phyloP scores from a whole-genome alignment of 2,329 filamentous ascomycete genomes.

The Neonectria coccinea region DNA sequence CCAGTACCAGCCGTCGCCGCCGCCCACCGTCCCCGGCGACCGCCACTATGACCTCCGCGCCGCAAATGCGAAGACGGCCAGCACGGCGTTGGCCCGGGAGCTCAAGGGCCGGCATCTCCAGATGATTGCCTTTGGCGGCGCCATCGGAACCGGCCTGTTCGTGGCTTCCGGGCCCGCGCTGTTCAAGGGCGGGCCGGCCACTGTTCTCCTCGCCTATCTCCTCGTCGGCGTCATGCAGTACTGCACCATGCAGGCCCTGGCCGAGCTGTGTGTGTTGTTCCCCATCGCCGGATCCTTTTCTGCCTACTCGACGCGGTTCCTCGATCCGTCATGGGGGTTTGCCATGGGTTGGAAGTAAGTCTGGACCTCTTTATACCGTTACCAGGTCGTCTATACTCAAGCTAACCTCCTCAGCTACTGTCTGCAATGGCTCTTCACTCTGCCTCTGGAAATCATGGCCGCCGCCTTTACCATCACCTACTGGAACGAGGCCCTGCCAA shows the following conservation, averaged over 20 bases:
- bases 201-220: slow-evolving; percentile 78
- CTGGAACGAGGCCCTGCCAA: slow-evolving; percentile 75
- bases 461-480: slow-evolving; percentile 86
- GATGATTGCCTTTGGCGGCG: slow-evolving; percentile 97
- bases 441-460: slow-evolving; percentile 88
- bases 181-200: slow-evolving; percentile 80
- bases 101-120: slow-evolving; percentile 89
- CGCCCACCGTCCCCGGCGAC: slow-evolving; percentile 43
- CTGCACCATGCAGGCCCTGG: slow-evolving; percentile 90
- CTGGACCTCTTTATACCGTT: slow-evolving; percentile 46
- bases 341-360: slow-evolving; percentile 91
- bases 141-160: slow-evolving; percentile 89
- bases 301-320: slow-evolving; percentile 91
- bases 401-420: slow-evolving; percentile 71
- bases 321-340: slow-evolving; percentile 95
- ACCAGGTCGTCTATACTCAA: background rate
- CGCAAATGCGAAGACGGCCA: slow-evolving; percentile 79
- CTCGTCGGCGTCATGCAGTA: slow-evolving; percentile 90
- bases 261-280: slow-evolving; percentile 90
- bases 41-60: slow-evolving; percentile 67
- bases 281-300: slow-evolving; percentile 94
- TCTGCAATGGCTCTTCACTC: slow-evolving; percentile 85
- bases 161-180: slow-evolving; percentile 83
- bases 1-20: slow-evolving; percentile 33
- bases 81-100: slow-evolving; percentile 79